Evolutionary conservation across 176 grass and related monocot species (phyloP).

Genomic region (Melocanna baccifera): DNA sequence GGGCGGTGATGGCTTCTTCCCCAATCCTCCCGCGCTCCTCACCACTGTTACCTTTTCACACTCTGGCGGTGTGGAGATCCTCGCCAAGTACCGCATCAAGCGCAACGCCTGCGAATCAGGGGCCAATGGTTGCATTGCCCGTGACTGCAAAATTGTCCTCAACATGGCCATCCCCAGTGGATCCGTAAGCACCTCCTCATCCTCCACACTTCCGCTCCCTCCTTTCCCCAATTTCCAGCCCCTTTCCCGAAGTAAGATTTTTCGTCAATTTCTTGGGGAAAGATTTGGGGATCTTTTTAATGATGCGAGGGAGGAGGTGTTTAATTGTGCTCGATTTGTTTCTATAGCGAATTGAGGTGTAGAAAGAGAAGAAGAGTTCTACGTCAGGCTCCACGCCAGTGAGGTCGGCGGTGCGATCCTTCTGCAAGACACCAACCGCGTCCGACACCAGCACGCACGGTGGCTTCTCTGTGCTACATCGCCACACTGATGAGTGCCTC

Average conservation of each 20-base stretch:
- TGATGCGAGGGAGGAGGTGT: background rate
- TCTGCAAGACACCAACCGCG: slow-evolving; percentile 81
- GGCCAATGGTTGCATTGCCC: too few relatives aligned
- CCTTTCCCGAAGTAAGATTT: slow-evolving; percentile 35
- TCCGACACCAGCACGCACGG: slow-evolving; percentile 92
- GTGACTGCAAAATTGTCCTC: too few relatives aligned
- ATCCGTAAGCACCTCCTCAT: too few relatives aligned
- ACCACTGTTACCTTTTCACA: too few relatives aligned
- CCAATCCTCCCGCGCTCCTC: too few relatives aligned
- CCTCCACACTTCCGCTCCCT: too few relatives aligned
- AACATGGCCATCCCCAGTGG: too few relatives aligned
- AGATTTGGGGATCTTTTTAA: background rate
- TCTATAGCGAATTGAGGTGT: slow-evolving; percentile 29
- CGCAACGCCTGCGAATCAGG: too few relatives aligned
- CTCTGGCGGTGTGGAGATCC: too few relatives aligned
- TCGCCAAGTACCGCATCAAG: too few relatives aligned
- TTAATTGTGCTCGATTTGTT: background rate
- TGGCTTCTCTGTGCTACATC: slow-evolving; percentile 80
- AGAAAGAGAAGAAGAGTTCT: slow-evolving; percentile 43
- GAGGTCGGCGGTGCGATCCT: slow-evolving; percentile 57
- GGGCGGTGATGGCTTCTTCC: too few relatives aligned
- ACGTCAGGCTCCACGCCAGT: background rate
- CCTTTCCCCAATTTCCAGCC: too few relatives aligned
- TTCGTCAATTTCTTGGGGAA: background rate
- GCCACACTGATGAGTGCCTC: slow-evolving; percentile 81